These are phyloP conservation scores for Osmanthus fragrans DNA, from an alignment of 257 asterid species.

Conservation along the genomic window DNA sequence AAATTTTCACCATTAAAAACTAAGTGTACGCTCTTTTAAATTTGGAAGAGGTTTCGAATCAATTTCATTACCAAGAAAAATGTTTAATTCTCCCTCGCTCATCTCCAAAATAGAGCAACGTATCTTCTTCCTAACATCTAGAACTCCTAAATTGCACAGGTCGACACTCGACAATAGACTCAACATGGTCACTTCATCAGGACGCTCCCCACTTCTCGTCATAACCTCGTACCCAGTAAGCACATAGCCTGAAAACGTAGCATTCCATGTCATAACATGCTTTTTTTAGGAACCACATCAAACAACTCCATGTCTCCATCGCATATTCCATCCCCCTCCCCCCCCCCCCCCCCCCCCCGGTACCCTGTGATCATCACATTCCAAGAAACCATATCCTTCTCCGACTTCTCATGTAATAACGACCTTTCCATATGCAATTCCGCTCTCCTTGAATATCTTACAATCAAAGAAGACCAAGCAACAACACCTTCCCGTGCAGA, in stretches of 20 bases:
- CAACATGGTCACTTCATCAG: constrained; percentile 72
- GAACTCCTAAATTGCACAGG: constrained; percentile 60
- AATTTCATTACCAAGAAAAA: constrained; percentile 47
- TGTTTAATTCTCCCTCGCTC: constrained; percentile 38
- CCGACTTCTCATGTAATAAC: constrained; percentile 63
- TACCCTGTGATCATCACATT: constrained; percentile 80
- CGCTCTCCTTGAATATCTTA: constrained; percentile 71
- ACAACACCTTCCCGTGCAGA: constrained; percentile 57
- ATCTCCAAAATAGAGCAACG: constrained; percentile 47
- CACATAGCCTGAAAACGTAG: constrained; percentile 69
- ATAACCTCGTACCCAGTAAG: constrained; percentile 50
- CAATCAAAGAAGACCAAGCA: constrained; percentile 77
- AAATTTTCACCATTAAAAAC: constrained; percentile 18
- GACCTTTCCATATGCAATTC: constrained; percentile 47
- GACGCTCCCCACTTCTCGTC: constrained; percentile 44
- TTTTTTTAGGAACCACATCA: constrained; percentile 45
- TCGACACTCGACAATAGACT: constrained; percentile 76
- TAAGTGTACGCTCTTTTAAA: background rate
- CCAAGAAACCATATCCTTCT: constrained; percentile 74
- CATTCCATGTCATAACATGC: constrained; percentile 66
- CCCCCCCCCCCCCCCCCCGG: constrained; percentile 62
- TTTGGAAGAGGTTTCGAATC: background rate
- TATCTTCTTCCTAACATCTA: constrained; percentile 65
- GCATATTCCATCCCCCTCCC: constrained; percentile 64
- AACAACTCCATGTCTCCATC: constrained; percentile 43